A percentile compares a stretch with the other conserved stretches of the same genome.
These are phyloP conservation scores for Pinus tabuliformis DNA, from an alignment of 75 land plant genomes.

Conservation along the genomic window DNA sequence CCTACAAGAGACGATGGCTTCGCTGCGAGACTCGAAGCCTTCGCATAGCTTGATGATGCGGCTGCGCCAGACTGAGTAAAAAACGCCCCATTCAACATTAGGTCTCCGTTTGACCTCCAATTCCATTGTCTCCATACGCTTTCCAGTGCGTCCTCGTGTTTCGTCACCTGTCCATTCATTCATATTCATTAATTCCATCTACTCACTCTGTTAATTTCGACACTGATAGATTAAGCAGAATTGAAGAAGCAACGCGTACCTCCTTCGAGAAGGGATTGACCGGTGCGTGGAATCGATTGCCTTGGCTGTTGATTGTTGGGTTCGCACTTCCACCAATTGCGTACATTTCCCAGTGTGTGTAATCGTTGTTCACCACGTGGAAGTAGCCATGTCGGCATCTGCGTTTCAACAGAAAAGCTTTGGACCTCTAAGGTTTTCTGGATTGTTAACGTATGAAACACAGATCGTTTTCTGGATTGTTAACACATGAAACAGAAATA, in stretches of 20 bases:
- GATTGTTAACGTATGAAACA: background rate
- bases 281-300: constrained; percentile 82
- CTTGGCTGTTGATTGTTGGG: constrained; percentile 90
- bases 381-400: constrained; percentile 89
- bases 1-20: constrained; percentile 24
- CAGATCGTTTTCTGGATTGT: too few relatives aligned
- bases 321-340: constrained; percentile 90
- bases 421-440: background rate
- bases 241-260: constrained; percentile 23
- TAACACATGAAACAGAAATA: background rate
- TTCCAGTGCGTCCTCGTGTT: constrained; percentile 31
- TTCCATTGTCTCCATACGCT: constrained; percentile 32
- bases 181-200: too few relatives aligned
- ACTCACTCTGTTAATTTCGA: too few relatives aligned
- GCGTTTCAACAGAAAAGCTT: constrained; percentile 2
- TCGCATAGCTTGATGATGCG: constrained; percentile 19
- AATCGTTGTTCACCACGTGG: constrained; percentile 92
- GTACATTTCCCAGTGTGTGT: constrained; percentile 95
- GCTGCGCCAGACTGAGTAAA: constrained; percentile 28
- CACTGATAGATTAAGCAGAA: too few relatives aligned
- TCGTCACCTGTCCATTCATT: background rate
- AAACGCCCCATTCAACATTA: constrained; percentile 52
- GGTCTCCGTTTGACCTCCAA: constrained; percentile 51
- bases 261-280: constrained; percentile 47
- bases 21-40: constrained; percentile 24